Conservation (phyloP, 2,329 filamentous ascomycete species). For the Fusarium albosuccineum region DNA sequence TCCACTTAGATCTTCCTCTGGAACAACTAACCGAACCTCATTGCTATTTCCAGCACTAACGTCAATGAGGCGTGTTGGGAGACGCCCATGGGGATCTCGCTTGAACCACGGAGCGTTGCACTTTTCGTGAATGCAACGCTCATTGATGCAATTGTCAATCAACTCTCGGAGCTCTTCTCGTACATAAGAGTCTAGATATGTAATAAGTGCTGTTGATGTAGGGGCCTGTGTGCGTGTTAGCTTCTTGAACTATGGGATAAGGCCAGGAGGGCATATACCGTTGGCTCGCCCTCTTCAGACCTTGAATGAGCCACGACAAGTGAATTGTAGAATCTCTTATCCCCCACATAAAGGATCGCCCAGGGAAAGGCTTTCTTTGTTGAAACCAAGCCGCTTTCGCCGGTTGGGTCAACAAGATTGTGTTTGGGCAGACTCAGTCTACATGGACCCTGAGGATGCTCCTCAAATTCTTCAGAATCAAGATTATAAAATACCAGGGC, state of each 20-base stretch:
- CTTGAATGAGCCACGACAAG: not conserved
- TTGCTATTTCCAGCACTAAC: not conserved
- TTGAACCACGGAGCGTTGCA: constrained; percentile 10
- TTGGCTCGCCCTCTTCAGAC: not conserved
- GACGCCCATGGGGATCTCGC: not conserved
- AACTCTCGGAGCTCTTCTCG: not conserved
- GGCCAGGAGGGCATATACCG: not conserved
- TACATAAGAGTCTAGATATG: not conserved
- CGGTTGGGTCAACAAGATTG: too few species aligned
- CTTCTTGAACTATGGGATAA: too few species aligned
- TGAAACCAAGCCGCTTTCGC: too few species aligned
- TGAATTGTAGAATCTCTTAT: too few species aligned
- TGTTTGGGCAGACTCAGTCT: too few species aligned
- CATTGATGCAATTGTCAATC: constrained; percentile 1
- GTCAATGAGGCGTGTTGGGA: constrained; percentile 7
- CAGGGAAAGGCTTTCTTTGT: too few species aligned
- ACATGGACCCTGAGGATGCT: not conserved
- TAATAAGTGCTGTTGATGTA: not conserved
- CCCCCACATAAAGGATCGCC: too few species aligned
- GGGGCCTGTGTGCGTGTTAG: not conserved
- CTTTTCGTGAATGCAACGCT: constrained; percentile 1
- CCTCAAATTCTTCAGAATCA: not conserved
- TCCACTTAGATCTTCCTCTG: not conserved
- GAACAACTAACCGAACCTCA: not conserved
- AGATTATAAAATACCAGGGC: not conserved